Percentiles rank a stretch among this genome's conserved stretches.
Evolutionary conservation across 192 early-diverging fungal genomes (phyloP).

Genomic region (Podila horticola): DNA sequence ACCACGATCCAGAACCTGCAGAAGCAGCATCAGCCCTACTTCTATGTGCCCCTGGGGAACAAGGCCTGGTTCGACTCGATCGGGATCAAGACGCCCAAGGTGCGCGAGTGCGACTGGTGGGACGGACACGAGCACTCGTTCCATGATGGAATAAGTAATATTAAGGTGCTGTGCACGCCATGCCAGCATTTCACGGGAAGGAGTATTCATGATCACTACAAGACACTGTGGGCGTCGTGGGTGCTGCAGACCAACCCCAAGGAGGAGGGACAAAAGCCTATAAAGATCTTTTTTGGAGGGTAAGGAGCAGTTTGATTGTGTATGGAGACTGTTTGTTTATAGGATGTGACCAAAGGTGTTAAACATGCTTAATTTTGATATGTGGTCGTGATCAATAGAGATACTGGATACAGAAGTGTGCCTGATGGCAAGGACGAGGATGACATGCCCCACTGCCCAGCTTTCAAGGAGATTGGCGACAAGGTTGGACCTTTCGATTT

Average conservation of each 20-base stretch:
- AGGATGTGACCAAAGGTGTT: not conserved
- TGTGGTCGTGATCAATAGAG: slow-evolving; percentile 58
- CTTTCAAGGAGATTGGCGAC: slow-evolving; percentile 84
- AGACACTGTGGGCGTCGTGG: slow-evolving; percentile 88
- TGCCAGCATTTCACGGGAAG: slow-evolving; percentile 80
- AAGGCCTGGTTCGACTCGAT: slow-evolving; percentile 67
- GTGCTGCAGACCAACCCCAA: slow-evolving; percentile 56
- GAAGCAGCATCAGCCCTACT: slow-evolving; percentile 59
- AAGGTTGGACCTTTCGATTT: slow-evolving; percentile 80
- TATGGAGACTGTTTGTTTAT: slow-evolving; percentile 1
- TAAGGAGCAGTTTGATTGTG: slow-evolving; percentile 10
- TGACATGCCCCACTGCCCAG: slow-evolving; percentile 76
- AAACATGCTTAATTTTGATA: slow-evolving; percentile 11
- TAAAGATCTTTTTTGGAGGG: slow-evolving; percentile 71
- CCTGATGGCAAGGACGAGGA: slow-evolving; percentile 53
- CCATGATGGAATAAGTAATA: slow-evolving; percentile 19
- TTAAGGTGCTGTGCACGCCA: slow-evolving; percentile 70
- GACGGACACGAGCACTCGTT: slow-evolving; percentile 38
- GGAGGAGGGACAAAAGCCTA: slow-evolving; percentile 32
- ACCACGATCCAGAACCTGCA: slow-evolving; percentile 67
- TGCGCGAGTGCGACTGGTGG: slow-evolving; percentile 79
- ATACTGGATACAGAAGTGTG: slow-evolving; percentile 84
- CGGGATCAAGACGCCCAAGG: slow-evolving; percentile 58
- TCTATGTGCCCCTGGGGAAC: slow-evolving; percentile 85
- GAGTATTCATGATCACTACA: slow-evolving; percentile 69